phyloP scores from a whole-genome alignment of 768 basidiomycete species.

The Tricholoma saponaceum region DNA sequence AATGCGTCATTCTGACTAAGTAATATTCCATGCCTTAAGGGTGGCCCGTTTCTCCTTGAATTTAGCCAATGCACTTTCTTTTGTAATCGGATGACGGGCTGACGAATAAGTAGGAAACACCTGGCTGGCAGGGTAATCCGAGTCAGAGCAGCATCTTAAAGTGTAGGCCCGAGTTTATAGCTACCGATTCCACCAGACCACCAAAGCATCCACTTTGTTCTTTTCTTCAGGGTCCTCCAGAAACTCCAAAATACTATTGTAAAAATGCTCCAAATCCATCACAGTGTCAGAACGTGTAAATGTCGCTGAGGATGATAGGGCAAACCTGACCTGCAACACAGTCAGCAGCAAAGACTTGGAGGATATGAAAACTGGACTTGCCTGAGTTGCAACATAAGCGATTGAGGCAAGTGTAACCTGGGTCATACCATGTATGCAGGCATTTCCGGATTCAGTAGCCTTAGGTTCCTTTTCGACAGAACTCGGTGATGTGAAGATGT shows the following conservation, averaged over 20 bases:
- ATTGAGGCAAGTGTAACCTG: not conserved
- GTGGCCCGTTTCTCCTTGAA: too few relatives aligned
- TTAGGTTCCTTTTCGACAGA: slow-evolving; percentile 1
- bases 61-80: too few relatives aligned
- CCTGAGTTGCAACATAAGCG: not conserved
- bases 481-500: slow-evolving; percentile 4
- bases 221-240: slow-evolving; percentile 10
- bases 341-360: not conserved
- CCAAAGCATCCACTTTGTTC: slow-evolving; percentile 2
- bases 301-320: slow-evolving; percentile 6
- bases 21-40: too few relatives aligned
- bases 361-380: not conserved
- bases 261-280: slow-evolving; percentile 14
- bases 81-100: too few relatives aligned
- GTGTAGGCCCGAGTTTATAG: too few relatives aligned
- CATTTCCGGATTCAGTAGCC: not conserved
- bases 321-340: slow-evolving; percentile 1
- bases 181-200: slow-evolving; percentile 8
- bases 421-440: not conserved
- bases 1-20: too few relatives aligned
- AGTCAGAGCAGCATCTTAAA: too few relatives aligned
- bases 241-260: slow-evolving; percentile 10
- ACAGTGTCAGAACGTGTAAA: slow-evolving; percentile 10
- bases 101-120: too few relatives aligned
- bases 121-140: too few relatives aligned